A percentile compares a stretch with the other conserved stretches of the same genome.
phyloP scores from a whole-genome alignment of 768 basidiomycete genomes.

The Calocera cornea region DNA sequence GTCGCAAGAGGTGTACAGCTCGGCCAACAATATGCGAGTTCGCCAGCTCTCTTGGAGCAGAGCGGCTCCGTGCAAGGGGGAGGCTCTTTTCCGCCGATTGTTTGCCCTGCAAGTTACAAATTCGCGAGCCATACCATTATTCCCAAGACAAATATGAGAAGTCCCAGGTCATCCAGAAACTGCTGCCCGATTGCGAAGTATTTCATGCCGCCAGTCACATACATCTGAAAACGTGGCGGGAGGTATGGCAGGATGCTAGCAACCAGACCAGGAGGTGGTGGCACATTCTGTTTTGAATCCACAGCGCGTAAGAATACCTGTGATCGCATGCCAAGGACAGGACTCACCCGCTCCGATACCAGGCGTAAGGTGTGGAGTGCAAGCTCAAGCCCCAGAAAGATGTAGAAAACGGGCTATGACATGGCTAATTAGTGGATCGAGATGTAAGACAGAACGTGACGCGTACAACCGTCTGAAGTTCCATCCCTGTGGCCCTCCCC shows the following conservation, averaged over 20 bases:
- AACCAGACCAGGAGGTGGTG: neutral
- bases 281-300: neutral
- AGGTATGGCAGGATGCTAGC: neutral
- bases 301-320: neutral
- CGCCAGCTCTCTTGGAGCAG: no score
- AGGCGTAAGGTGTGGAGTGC: neutral
- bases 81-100: no score
- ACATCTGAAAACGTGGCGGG: neutral
- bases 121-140: neutral
- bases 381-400: neutral
- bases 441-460: neutral
- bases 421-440: neutral
- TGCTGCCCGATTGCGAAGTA: neutral
- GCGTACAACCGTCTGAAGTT: neutral
- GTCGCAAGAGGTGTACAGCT: no score
- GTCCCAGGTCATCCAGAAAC: neutral
- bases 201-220: neutral
- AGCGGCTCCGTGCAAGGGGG: no score
- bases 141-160: neutral
- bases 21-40: no score
- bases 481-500: neutral
- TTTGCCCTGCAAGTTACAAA: no score
- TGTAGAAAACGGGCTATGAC: neutral
- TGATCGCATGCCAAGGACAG: neutral
- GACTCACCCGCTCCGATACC: neutral